Base-by-base conservation (phyloP, 805 yeast species). In the Cyberlindnera petersonii region DNA sequence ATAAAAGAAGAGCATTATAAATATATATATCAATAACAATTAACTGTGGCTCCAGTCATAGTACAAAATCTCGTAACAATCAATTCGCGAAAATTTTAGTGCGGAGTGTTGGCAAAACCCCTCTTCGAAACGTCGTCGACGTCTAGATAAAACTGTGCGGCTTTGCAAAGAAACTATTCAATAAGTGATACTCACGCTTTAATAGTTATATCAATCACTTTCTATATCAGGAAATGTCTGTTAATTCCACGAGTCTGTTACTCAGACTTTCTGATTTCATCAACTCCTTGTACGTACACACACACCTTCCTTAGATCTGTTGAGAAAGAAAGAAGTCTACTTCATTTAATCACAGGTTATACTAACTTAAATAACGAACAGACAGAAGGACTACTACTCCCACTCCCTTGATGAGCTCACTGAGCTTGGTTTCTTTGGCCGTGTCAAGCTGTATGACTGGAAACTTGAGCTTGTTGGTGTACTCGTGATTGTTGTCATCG, bases 401-500 rank as follows among this genome's bases (percentile, higher is more conserved):
- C 43, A 53, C 17, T 40, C 68, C 2, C 55, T 46, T 34, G 81
- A 77, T 29, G 82, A 79, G 46, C 74, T 86, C 58, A 68, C 69
- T 26, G 66, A 63, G 6, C 64, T 86, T 77, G 64, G 83, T 2
- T 18, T 87, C 35, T 31, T 65, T 34, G 71, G 81, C 50, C 77
- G 97, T 54, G 39, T 85, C 28, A 49, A 52, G 42, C 49, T 64
- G 21, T 80, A 83, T 60, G 79, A 85, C 61, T 93, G 97, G 96
- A 68, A 68, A 31, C 71, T 82, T 55, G 98, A 91, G 67, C 26
- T 68, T 21, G 51, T 72, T 43, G 76, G 86, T 18, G 17, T 81
- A 13, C 69, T 64, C 10, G 59, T 81, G 42, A 71, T 84, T 34
- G 48, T 64, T 0, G 60, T 61, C 3, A 77, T 82, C 50, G 63